Evolutionary conservation across 306 rosid species (phyloP).

Genomic region (Prunus salicina): DNA sequence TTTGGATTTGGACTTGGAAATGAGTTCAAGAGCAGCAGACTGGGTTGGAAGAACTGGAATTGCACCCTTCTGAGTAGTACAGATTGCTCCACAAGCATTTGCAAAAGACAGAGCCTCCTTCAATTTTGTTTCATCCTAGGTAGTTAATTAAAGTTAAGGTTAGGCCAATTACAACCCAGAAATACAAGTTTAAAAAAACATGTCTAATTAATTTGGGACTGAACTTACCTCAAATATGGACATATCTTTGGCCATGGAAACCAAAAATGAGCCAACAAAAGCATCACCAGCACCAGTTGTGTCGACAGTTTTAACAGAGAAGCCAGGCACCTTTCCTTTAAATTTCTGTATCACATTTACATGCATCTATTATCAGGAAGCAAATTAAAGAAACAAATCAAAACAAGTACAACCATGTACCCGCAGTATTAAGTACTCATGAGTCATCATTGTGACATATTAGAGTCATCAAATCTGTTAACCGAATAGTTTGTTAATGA

Average conservation of each 20-base stretch:
- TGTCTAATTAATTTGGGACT: neutral
- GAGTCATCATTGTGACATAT: too few species aligned
- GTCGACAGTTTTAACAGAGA: slow-evolving; percentile 47
- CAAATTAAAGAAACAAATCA: neutral
- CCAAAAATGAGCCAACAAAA: slow-evolving; percentile 55
- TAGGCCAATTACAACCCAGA: neutral
- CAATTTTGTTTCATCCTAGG: slow-evolving; percentile 48
- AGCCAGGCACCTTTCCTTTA: slow-evolving; percentile 54
- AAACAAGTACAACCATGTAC: too few species aligned
- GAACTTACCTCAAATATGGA: slow-evolving; percentile 40
- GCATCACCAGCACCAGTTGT: slow-evolving; percentile 82
- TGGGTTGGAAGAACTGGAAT: slow-evolving; percentile 67
- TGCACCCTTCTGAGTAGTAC: slow-evolving; percentile 63
- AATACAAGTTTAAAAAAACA: neutral
- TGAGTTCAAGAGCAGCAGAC: slow-evolving; percentile 34
- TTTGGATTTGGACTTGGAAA: slow-evolving; percentile 28
- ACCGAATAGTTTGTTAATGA: too few species aligned
- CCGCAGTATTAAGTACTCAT: too few species aligned
- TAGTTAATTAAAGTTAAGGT: neutral
- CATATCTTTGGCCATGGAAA: slow-evolving; percentile 40
- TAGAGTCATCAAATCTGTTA: too few species aligned
- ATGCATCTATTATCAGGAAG: neutral
- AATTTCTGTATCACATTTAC: slow-evolving; percentile 25
- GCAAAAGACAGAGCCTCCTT: slow-evolving; percentile 52
- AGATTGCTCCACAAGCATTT: slow-evolving; percentile 68